Base-by-base conservation (phyloP, 1,284 basidiomycete species). In the Apiotrichum brassicae region DNA sequence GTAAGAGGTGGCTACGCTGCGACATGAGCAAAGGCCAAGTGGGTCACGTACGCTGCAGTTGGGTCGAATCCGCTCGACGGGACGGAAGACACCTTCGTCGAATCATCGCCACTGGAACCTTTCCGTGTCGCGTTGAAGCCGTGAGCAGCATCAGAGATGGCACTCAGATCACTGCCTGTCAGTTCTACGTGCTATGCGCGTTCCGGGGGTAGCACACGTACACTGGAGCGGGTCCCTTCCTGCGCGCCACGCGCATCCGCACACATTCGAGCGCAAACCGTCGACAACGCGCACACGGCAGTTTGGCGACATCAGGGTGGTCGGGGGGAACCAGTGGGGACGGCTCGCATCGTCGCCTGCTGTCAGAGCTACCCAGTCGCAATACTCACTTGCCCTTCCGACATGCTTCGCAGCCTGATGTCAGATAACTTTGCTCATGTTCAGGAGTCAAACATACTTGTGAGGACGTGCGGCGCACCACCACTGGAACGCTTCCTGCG, bases 221-320 rank as follows among this genome's bases (percentile, higher is more conserved):
- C 63, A 66, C 61, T 44, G 64, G 62, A 6, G 66, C 63, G 1
- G 68, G 68, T 2, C 68, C 68, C 52, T 70, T 70, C 18, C 63
- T 46, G 14, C 60, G 54, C 2, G 56, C 49, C 1, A 65, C 61
- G 20, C 60, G 59, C 45, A 67, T 57, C n/a, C 68, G 52, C 2
- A 65, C 56, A 40, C 68, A 70, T 14, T 70, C 65, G 7, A 63
- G 60, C 0, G 66, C 66, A 40, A 70, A 70, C 2, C 68, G 54
- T 4, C 68, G 53, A 41, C 68, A 70, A 26, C 68, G 46, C 3
- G 66, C 68, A 46, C 68, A 70, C 1, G 68, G 68, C 4, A 68
- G 57, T 39, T 62, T 67, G n/a, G 63, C 63, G 6, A 58, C 62
- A 36, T 68, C 66, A 0, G 66, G 68, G 46, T 70, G 66, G 37